Conservation (phyloP, 148 eudicot genomes). For the Dysphania ambrosioides region DNA sequence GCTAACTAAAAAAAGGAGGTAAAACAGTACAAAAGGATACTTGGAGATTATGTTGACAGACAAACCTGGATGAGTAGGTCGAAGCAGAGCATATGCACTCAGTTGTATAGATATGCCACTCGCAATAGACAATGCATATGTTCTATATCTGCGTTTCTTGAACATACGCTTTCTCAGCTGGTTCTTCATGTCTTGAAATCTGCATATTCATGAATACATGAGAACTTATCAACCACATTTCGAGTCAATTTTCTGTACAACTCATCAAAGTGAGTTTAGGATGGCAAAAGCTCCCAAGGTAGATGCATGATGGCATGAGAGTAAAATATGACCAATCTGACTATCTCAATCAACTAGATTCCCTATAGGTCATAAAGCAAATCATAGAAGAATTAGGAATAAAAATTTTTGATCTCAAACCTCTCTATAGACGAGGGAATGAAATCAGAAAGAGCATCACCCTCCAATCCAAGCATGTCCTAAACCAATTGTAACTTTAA, state of each 20-base stretch:
- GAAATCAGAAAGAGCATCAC: conserved; percentile 58
- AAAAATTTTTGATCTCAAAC: conserved; percentile 33
- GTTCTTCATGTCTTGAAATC: conserved; percentile 79
- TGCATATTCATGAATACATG: conserved; percentile 22
- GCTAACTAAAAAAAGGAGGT: not conserved
- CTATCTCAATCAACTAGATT: not conserved
- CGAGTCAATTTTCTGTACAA: too few species aligned
- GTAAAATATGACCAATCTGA: not conserved
- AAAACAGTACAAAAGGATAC: not conserved
- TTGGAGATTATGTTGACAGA: not conserved
- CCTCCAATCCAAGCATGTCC: conserved; percentile 93
- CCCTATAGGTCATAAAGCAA: not conserved
- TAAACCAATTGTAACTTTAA: conserved; percentile 25
- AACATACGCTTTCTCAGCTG: conserved; percentile 80
- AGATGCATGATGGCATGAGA: not conserved
- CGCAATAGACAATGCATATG: conserved; percentile 64
- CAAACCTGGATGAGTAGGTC: conserved; percentile 84
- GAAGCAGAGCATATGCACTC: conserved; percentile 86
- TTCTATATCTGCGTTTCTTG: conserved; percentile 90
- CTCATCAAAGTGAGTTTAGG: not conserved
- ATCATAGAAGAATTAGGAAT: not conserved
- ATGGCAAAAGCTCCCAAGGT: not conserved
- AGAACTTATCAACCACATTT: not conserved
- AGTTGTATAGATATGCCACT: conserved; percentile 75
- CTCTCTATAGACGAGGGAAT: conserved; percentile 67